Conservation (phyloP, 129 eudicot species). For the Smallanthus sonchifolius region DNA sequence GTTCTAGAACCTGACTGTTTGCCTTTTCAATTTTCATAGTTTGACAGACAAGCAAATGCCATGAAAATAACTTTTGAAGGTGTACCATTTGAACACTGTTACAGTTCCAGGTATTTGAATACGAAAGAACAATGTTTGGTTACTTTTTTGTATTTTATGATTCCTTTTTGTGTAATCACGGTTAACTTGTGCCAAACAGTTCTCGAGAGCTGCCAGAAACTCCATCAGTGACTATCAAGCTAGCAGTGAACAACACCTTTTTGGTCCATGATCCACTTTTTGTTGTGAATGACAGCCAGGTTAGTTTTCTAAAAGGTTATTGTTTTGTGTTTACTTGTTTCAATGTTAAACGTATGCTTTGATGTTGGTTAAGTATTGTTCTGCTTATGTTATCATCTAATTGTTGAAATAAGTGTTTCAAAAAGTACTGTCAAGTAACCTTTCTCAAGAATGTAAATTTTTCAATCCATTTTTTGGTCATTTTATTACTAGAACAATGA, state of each 20-base stretch:
- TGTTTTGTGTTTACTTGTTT: background rate
- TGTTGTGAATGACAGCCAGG: slow-evolving; percentile 60
- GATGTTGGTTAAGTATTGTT: background rate
- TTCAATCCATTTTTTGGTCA: background rate
- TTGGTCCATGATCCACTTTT: slow-evolving; percentile 68
- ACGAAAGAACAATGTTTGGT: background rate
- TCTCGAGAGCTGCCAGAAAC: slow-evolving; percentile 41
- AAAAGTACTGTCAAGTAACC: background rate
- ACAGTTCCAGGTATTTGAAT: slow-evolving; percentile 66
- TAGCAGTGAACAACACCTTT: slow-evolving; percentile 60
- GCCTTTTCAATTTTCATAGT: slow-evolving; percentile 37
- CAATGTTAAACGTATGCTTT: background rate
- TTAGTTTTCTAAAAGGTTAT: slow-evolving; percentile 26
- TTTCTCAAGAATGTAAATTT: background rate
- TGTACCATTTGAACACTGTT: slow-evolving; percentile 73
- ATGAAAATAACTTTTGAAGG: slow-evolving; percentile 53
- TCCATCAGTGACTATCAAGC: slow-evolving; percentile 65
- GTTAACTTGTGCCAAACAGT: slow-evolving; percentile 37
- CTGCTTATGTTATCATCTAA: background rate
- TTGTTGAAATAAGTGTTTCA: slow-evolving; percentile 6
- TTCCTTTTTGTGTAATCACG: background rate
- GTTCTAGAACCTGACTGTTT: background rate
- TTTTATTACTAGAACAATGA: slow-evolving; percentile 1
- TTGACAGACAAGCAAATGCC: slow-evolving; percentile 68
- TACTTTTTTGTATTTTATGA: background rate